Evolutionary conservation across 1,284 basidiomycete genomes (phyloP), one percentile per base, ranked within the genome.

Genomic region (Ceratobasidium sp.): DNA sequence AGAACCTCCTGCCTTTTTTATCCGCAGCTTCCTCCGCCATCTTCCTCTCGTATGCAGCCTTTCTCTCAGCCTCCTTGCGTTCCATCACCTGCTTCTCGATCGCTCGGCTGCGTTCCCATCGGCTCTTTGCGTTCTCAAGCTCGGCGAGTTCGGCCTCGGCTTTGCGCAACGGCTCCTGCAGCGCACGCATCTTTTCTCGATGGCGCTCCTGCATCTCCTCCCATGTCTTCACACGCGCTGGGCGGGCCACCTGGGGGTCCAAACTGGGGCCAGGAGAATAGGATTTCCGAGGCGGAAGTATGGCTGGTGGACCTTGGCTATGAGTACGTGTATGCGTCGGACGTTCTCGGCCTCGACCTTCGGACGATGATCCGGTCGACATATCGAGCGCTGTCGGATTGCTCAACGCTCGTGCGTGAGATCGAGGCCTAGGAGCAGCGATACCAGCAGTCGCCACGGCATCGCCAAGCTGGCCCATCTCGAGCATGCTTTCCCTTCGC

Each of bases 201-300:
- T 93, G 92, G n/a, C 92, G 84, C 77, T 92, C 91, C 65, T 87
- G 88, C 53, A 93, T 83, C 78, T 93, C 91, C 79, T 93, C 92
- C 78, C 91, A 92, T 1, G 92, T 92, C 64, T 85, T 85, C 28
- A 75, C 52, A 30, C 73, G 73, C 32, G 72, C 48, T 26, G 30
- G 48, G 28, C 39, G 41, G 32, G 26, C 59, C 16, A 21, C 50
- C 87, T 85, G 30, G 89, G 88, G 45, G 21, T 43, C 32, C 16
- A 2, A 9, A 9, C 46, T 26, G 6, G 60, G 41, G 3, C 46
- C 48, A 32, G 62, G 62, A 14, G 62, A 65, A 8, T 39, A 39
- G 46, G 62, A 65, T 32, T 65, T 65, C 12, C 53, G 82, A 43
- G 90, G 90, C n/a, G 89, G 88, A 32, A 92, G 83, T 58, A 92